These are phyloP conservation scores for Mortierella antarctica DNA, from an alignment of 192 early-diverging fungal genomes.

Conservation along the genomic window DNA sequence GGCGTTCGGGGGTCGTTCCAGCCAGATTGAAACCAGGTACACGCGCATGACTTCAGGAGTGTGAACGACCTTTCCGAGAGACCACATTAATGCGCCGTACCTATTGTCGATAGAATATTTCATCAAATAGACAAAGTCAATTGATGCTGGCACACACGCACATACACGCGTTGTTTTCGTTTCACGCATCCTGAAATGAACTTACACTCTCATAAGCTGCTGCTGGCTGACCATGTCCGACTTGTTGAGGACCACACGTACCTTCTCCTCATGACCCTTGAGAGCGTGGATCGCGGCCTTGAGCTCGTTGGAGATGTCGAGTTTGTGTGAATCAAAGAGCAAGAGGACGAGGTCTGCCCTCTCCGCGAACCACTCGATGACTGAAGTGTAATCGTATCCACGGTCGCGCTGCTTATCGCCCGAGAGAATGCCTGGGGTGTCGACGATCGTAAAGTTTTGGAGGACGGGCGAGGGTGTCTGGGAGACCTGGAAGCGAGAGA, in stretches of 20 bases:
- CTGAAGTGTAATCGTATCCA: slow-evolving; percentile 81
- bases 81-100: slow-evolving; percentile 93
- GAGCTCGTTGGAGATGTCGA: slow-evolving; percentile 90
- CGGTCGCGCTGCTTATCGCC: slow-evolving; percentile 85
- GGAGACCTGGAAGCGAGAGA: slow-evolving; percentile 87
- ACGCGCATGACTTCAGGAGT: slow-evolving; percentile 89
- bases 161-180: neutral
- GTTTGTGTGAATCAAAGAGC: slow-evolving; percentile 87
- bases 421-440: slow-evolving; percentile 86
- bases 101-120: slow-evolving; percentile 23
- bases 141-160: neutral
- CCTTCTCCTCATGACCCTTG: slow-evolving; percentile 85
- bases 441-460: slow-evolving; percentile 82
- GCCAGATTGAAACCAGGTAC: slow-evolving; percentile 82
- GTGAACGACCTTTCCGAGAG: slow-evolving; percentile 85
- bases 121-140: neutral
- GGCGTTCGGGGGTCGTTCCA: slow-evolving; percentile 68
- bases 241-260: slow-evolving; percentile 85
- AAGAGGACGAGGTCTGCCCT: slow-evolving; percentile 84
- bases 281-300: slow-evolving; percentile 76
- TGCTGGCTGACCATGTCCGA: slow-evolving; percentile 85
- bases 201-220: slow-evolving; percentile 86
- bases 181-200: neutral
- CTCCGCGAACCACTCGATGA: slow-evolving; percentile 87
- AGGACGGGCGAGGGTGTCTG: slow-evolving; percentile 79